Conservation (phyloP, 805 yeast genomes). For the Candida coquimbonensis region DNA sequence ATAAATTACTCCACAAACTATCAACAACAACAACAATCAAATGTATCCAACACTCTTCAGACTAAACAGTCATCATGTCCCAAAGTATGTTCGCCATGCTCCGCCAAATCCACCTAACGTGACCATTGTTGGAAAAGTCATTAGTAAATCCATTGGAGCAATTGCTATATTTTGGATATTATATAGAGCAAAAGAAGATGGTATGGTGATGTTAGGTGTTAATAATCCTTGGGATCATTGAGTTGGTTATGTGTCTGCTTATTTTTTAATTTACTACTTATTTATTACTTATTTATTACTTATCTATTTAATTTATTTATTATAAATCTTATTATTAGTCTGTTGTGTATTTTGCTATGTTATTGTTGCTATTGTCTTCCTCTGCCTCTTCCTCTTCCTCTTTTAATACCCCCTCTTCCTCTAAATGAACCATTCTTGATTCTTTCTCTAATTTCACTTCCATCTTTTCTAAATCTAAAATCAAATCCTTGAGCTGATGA, state of each 20-base stretch:
- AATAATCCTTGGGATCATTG: constrained; percentile 35
- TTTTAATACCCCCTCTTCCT: constrained; percentile 1
- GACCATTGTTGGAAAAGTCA: constrained; percentile 44
- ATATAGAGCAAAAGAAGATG: constrained; percentile 72
- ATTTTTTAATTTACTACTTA: constrained; percentile 2
- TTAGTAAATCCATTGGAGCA: constrained; percentile 69
- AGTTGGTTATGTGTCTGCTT: background rate
- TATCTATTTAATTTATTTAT: background rate
- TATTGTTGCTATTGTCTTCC: constrained; percentile 12
- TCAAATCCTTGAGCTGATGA: constrained; percentile 57
- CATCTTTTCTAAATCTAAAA: constrained; percentile 40
- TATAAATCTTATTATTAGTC: no score
- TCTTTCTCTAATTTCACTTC: constrained; percentile 18
- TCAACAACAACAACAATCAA: no score
- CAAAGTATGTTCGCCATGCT: constrained; percentile 40
- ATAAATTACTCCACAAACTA: no score
- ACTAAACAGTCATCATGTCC: constrained; percentile 4
- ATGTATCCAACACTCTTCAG: no score
- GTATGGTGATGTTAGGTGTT: constrained; percentile 47
- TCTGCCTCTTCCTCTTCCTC: constrained; percentile 13
- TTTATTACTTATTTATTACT: constrained; percentile 2
- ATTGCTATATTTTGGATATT: constrained; percentile 87
- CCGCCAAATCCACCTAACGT: constrained; percentile 62
- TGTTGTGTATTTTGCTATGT: background rate
- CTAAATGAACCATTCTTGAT: constrained; percentile 10